Conservation (phyloP, 1,139 yeast genomes). For the Candida buenavistaensis region DNA sequence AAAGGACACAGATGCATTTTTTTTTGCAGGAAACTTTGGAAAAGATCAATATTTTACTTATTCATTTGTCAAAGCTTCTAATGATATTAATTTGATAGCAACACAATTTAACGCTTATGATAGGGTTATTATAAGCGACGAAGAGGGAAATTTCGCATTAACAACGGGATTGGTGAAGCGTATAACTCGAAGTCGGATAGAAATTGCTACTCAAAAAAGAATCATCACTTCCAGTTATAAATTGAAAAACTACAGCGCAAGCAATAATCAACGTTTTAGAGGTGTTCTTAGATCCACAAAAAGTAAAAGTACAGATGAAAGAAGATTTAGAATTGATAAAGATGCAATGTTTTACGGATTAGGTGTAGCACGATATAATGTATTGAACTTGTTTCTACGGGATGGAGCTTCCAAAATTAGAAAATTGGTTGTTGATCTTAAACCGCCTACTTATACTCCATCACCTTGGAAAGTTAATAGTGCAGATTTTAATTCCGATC, state of each 20-base stretch:
- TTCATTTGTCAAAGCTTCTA: slow-evolving; percentile 32
- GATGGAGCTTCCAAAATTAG: slow-evolving; percentile 57
- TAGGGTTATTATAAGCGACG: slow-evolving; percentile 74
- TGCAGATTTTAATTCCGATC: slow-evolving; percentile 56
- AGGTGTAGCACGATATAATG: slow-evolving; percentile 73
- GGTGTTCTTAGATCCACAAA: slow-evolving; percentile 39
- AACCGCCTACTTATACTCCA: slow-evolving; percentile 25
- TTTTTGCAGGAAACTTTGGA: no score
- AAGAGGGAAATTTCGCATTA: slow-evolving; percentile 72
- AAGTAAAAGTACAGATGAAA: slow-evolving; percentile 4
- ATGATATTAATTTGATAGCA: slow-evolving; percentile 10
- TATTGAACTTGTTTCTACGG: slow-evolving; percentile 62
- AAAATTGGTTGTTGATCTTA: slow-evolving; percentile 60
- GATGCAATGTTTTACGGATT: slow-evolving; percentile 78
- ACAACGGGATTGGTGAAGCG: slow-evolving; percentile 59
- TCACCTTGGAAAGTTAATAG: slow-evolving; percentile 1
- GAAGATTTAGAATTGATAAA: slow-evolving; percentile 67
- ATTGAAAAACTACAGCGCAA: slow-evolving; percentile 39
- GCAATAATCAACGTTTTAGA: slow-evolving; percentile 48
- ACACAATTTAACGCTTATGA: slow-evolving; percentile 55
- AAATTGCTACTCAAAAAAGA: slow-evolving; percentile 51
- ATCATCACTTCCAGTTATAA: slow-evolving; percentile 47
- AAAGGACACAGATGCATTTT: slow-evolving; percentile 5
- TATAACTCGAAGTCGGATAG: slow-evolving; percentile 37
- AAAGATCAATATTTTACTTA: no score